Evolutionary conservation across 1,284 basidiomycete genomes (phyloP), one percentile per base, ranked within the genome.

Genomic region (Cerrena zonata): DNA sequence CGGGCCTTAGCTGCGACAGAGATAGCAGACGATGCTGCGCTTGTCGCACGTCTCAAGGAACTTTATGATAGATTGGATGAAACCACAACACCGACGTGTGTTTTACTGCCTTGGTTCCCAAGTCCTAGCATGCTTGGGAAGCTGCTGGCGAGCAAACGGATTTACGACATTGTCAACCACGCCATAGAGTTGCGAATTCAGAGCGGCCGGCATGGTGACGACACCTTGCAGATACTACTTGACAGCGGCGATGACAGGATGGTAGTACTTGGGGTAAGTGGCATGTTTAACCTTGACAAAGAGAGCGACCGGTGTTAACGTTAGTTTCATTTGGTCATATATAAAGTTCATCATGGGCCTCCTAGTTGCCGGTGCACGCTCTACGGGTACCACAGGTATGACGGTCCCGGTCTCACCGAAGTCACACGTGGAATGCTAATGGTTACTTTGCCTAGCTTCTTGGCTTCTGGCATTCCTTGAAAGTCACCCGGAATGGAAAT

Each of bases 301-400:
- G 54, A 48, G 48, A 34, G 15, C 7, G 30, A 34, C 15, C 30
- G 30, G 15, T 15, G 53, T 24, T 50, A 52, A 49, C 43, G 50
- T 51, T 24, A 34, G 7, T 34, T 34, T 15, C 30, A 7, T 34
- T 15, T 34, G n/a, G n/a, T n/a, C n/a, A 34, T 15, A 15, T 34
- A 7, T 60, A 53, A 59, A 88, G 84, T 88, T 88, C 64, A 84
- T 86, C 49, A 86, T 88, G 82, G 85, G 86, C 27, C 68, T 88
- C 7, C 70, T 88, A 49, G 82, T 86, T 51, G 85, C 85, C 26
- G 86, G 85, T 18, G 80, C 86, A 41, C 76, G 86, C 60, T 84
- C 85, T 15, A 88, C 85, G 44, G 85, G 86, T 3, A 83, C 83
- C 13, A 84, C 84, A 57, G 78, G 80, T 77, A 53, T 58, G 7